Base-by-base conservation (phyloP, 2,329 filamentous ascomycete species). In the Paecilomyces sp. region DNA sequence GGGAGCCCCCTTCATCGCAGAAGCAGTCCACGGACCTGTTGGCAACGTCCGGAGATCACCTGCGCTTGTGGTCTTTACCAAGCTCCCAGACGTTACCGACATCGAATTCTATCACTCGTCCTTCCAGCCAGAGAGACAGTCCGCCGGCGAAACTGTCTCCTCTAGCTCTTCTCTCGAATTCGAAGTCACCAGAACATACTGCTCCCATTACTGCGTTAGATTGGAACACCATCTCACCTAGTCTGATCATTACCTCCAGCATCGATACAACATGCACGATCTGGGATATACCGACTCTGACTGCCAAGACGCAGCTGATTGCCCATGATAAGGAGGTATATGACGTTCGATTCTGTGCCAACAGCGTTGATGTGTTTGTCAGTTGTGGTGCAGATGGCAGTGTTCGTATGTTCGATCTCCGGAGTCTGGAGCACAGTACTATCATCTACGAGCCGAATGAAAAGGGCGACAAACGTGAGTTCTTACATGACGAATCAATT, bases 181-280 rank as follows among this genome's bases (percentile, higher is more conserved):
- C 92, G 31, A 99, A 99, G 78, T 97, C 94, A 0, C 94, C 94
- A 3, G 94, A 99, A 71, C 95, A 99, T 72, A 99, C 94, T 4
- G 94, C 94, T 13, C 94, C 94, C 22, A 85, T 99, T 60, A 99
- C 94, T 1, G 97, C 92, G 15, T 82, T 99, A 54, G 94, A 99
- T 74, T 99, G 94, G 94, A 99, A 99, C 70, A 96, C 91, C 1
- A 88, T 99, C 57, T 96, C 92, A 25, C 94, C 94, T 0, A 97
- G 93, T 73, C 81, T 99, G 58, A 99, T 99, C 71, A 99, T 99
- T 70, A 99, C 94, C 0, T 97, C 92, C 3, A 97, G 92, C 74
- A 99, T 99, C 70, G 94, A 99, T 72, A 99, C 94, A 1, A 99
- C 94, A 5, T 99, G 94, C 77, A 99, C 94, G 3, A 99, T 99